phyloP scores from a whole-genome alignment of 441 rosid genomes.

The Syzygium syzygioides region DNA sequence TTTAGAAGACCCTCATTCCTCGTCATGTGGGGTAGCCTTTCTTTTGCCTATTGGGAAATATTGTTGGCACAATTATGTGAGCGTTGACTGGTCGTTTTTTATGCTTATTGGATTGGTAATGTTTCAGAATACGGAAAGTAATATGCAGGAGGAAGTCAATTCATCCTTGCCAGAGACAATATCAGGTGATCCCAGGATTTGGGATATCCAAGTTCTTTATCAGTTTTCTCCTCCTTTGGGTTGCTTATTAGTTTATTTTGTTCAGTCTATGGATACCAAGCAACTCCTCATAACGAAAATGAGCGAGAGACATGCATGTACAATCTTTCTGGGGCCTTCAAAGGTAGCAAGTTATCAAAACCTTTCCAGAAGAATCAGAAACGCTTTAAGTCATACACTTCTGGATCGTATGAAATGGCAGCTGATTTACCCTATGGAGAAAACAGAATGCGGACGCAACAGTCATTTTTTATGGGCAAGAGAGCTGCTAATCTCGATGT shows the following conservation, averaged over 20 bases:
- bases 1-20: neutral
- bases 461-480: neutral
- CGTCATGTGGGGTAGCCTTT: neutral
- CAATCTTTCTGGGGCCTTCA: neutral
- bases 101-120: neutral
- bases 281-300: neutral
- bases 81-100: neutral
- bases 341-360: neutral
- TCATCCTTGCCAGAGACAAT: neutral
- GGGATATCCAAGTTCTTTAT: neutral
- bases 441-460: neutral
- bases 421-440: neutral
- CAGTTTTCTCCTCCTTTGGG: neutral
- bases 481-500: neutral
- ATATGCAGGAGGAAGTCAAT: neutral
- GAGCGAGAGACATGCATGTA: neutral
- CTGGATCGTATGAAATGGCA: neutral
- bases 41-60: neutral
- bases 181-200: neutral
- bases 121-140: neutral
- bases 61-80: neutral
- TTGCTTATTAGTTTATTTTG: neutral
- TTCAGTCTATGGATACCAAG: neutral
- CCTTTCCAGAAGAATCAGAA: neutral
- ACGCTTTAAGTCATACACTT: neutral